Base-by-base conservation (phyloP, 2,329 filamentous ascomycete species). In the Clonostachys solani region DNA sequence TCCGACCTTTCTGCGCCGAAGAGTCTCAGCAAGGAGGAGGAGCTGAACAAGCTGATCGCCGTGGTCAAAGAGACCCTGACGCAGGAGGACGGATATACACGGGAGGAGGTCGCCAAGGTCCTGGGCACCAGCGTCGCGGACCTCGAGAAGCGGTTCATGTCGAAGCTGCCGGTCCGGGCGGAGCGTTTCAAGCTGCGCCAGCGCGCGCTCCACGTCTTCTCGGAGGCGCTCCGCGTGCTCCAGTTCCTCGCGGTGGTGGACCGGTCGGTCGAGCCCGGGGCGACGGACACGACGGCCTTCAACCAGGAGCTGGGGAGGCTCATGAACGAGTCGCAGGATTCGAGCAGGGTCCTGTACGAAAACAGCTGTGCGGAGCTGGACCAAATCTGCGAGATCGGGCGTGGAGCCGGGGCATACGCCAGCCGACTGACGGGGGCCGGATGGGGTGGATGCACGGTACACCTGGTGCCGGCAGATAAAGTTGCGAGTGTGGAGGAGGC, bases 401-500 rank as follows among this genome's bases (percentile, higher is more conserved):
- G 84, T 29, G 75, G 73, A 15, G 88, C 88, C 1, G 94, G 94
- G 3, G 83, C 88, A 16, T 91, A 90, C 62, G 94, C 92, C 29
- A 91, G 87, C 56, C 77, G 92, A 23, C 71, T 96, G 56, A 97
- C 92, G 0, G 94, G 94, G 37, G 94, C 94, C 1, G 94, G 94
- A 4, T 99, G 94, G 94, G 94, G 94, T 51, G 94, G 94, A 3
- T 97, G 94, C 71, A 94, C 83, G 50, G 92, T 99, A 49, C 94
- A 99, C 70, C 78, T 99, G 48, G 87, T 97, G 45, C 87, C 92
- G 0, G 87, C 83, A 49, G 80, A 90, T 59, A 92, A 87, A 67
- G 87, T 96, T 1, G 83, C 86, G 6, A 80, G 73, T 23, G 88
- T 99, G 18, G 89, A 81, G 64, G 75, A 80, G 58, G 89, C 89